phyloP scores from a whole-genome alignment of 805 yeast species.

The Wickerhamomyces queroliae region DNA sequence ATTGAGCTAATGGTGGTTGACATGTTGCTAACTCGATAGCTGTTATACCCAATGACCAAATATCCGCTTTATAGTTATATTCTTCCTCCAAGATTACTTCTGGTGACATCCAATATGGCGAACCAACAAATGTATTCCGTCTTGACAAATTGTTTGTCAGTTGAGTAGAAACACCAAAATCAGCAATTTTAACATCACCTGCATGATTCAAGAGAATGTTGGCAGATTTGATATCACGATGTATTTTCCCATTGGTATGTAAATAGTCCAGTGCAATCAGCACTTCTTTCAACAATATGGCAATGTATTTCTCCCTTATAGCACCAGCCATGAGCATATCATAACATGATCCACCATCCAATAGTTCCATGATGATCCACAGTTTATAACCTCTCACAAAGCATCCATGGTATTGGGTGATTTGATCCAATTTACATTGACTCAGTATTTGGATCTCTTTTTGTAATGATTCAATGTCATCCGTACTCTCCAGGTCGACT shows the following conservation, averaged over 20 bases:
- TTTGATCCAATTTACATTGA: conserved; percentile 73
- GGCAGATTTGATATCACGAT: conserved; percentile 92
- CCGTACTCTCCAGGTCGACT: conserved; percentile 82
- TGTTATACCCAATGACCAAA: conserved; percentile 96
- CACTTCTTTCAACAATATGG: conserved; percentile 76
- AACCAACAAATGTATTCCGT: conserved; percentile 66
- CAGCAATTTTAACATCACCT: conserved; percentile 85
- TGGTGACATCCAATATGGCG: conserved; percentile 99
- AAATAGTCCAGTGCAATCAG: conserved; percentile 65
- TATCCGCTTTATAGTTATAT: conserved; percentile 84
- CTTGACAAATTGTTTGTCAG: conserved; percentile 59
- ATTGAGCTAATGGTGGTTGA: conserved; percentile 94
- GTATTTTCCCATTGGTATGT: conserved; percentile 77
- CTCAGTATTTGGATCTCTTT: conserved; percentile 83
- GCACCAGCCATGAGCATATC: conserved; percentile 79
- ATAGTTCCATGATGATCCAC: conserved; percentile 96
- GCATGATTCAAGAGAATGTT: conserved; percentile 66
- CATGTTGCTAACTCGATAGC: conserved; percentile 93
- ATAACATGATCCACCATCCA: conserved; percentile 89
- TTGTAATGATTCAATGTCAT: conserved; percentile 89
- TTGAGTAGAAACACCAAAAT: conserved; percentile 92
- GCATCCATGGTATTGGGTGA: conserved; percentile 87
- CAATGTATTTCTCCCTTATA: conserved; percentile 77
- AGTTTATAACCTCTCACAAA: conserved; percentile 76
- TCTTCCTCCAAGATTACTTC: conserved; percentile 92